These are phyloP conservation scores for Saccharomycopsis sp. DNA, from an alignment of 805 yeast genomes.

Conservation along the genomic window DNA sequence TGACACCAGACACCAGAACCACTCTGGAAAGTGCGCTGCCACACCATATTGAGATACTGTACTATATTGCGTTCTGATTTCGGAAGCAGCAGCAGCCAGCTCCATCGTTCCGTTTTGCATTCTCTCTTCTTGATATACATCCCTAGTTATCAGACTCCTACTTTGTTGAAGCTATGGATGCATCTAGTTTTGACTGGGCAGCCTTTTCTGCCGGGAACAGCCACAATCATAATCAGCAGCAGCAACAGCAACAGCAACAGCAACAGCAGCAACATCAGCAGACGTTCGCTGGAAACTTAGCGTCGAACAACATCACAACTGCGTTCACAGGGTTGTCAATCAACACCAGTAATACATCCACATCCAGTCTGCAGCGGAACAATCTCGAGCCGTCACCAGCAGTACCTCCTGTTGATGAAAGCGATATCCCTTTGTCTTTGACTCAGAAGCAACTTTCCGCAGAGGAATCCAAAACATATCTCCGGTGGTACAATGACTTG, in stretches of 20 bases:
- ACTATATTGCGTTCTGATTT: no score
- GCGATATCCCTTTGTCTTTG: slow-evolving; percentile 47
- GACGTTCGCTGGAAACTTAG: neutral
- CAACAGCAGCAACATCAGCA: slow-evolving; percentile 1
- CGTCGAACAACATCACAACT: neutral
- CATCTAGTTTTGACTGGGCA: slow-evolving; percentile 20
- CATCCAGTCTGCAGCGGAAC: neutral
- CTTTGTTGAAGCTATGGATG: slow-evolving; percentile 16
- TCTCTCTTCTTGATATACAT: no score
- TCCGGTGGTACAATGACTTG: slow-evolving; percentile 89
- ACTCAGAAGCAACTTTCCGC: slow-evolving; percentile 58
- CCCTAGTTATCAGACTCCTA: no score
- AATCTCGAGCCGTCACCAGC: neutral
- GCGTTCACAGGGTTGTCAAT: neutral
- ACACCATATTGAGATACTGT: no score
- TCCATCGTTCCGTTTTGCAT: no score
- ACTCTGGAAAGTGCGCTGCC: no score
- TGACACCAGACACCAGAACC: no score
- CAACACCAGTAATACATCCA: neutral
- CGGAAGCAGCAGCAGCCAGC: no score
- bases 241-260: slow-evolving; percentile 10
- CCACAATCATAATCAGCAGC: no score
- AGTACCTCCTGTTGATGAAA: neutral
- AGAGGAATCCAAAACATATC: slow-evolving; percentile 75
- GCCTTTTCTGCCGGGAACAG: slow-evolving; percentile 16